Base-by-base conservation (phyloP, 2,329 filamentous ascomycete genomes). In the Alternaria tenuissima region DNA sequence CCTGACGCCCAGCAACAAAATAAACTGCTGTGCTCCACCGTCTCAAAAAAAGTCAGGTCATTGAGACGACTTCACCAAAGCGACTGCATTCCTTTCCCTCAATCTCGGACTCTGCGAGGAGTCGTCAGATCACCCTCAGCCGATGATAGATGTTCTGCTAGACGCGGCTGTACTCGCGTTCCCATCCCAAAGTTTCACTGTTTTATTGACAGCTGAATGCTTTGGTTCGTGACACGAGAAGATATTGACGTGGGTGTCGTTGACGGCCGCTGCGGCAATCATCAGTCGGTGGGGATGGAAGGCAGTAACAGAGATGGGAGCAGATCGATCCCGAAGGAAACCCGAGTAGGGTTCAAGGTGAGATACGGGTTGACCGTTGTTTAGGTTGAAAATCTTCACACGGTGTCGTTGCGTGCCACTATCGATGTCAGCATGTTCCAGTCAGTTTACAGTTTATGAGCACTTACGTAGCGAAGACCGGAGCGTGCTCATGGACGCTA, bases 261-360 rank as follows among this genome's bases (percentile, higher is more conserved):
- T 92, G 43, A 92, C 85, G 4, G 93, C 92, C 1, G 94, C 91
- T 71, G 91, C 95, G 36, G 93, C 94, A 63, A 99, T 85, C 78
- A 97, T 89, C 81, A 96, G 94, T 53, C 91, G 88, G 78, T 99
- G 95, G 1, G 95, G 95, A 80, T 99, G 95, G 83, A 98, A 99
- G 0, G 94, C 91, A 8, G 94, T 97, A 36, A 91, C 87, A 3
- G 93, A 89, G 67, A 99, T 96, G 1, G 95, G 91, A 7, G 89
- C 88, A 58, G 90, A 89, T 52, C 92, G 90, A 74, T 89, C 93
- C 71, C 93, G 90, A 16, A 96, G 83, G 82, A 96, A 96, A 75
- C 91, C 93, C 47, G 92, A 93, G 78, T 97, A 96, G 0, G 94
- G 94, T 77, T 98, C 94, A 65, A 95, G 88, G 20, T 88, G 89